Evolutionary conservation across 805 yeast genomes (phyloP).

Genomic region (Lachancea sp.): DNA sequence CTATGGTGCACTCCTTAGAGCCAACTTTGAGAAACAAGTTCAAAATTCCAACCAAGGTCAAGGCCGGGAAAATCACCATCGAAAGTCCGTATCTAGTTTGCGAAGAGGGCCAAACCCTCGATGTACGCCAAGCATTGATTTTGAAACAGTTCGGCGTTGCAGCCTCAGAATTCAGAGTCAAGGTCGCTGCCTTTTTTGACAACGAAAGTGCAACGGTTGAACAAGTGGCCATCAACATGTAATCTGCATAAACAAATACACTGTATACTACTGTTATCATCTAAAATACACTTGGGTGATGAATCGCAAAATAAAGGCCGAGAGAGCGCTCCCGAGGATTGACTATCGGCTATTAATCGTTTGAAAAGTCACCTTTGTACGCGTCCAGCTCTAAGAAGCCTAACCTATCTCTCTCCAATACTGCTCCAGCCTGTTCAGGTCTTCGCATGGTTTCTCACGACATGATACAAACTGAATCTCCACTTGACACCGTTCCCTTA

Average conservation of each 20-base stretch:
- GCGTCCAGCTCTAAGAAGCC: background rate
- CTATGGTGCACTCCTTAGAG: slow-evolving; percentile 94
- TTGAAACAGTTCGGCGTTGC: slow-evolving; percentile 95
- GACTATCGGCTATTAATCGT: too few species aligned
- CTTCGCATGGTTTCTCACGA: slow-evolving; percentile 1
- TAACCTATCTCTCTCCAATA: slow-evolving; percentile 22
- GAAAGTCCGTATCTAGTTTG: slow-evolving; percentile 76
- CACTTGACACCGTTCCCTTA: slow-evolving; percentile 17
- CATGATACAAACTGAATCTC: slow-evolving; percentile 10
- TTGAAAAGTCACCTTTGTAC: too few species aligned
- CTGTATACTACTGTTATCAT: slow-evolving; percentile 7
- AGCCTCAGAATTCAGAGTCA: slow-evolving; percentile 82
- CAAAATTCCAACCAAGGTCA: slow-evolving; percentile 86
- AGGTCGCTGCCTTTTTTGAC: slow-evolving; percentile 70
- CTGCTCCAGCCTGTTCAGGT: slow-evolving; percentile 16
- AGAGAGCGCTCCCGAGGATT: too few species aligned
- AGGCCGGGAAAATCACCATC: slow-evolving; percentile 78
- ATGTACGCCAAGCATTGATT: slow-evolving; percentile 85
- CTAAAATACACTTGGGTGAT: slow-evolving; percentile 8
- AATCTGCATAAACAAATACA: slow-evolving; percentile 8
- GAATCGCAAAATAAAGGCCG: too few species aligned
- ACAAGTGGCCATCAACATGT: slow-evolving; percentile 32
- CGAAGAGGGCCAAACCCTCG: slow-evolving; percentile 69
- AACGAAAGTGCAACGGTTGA: slow-evolving; percentile 42
- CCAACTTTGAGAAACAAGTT: slow-evolving; percentile 83